Conservation (phyloP, 202 grass and related monocot genomes). For the Cymbopogon flexuosus region DNA sequence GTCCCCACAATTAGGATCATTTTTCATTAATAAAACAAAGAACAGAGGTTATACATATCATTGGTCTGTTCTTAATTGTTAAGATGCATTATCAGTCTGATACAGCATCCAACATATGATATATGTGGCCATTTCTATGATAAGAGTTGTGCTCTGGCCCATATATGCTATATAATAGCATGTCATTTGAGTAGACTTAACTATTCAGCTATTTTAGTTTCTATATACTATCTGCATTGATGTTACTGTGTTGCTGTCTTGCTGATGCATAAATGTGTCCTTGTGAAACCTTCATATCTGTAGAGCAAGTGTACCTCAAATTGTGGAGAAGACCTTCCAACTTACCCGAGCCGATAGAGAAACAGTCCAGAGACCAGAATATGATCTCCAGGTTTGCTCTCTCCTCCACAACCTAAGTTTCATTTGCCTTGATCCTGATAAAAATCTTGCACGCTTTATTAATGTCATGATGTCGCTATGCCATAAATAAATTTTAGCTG, state of each 20-base stretch:
- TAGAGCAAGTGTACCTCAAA: slow-evolving; percentile 64
- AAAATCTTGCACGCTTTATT: not conserved
- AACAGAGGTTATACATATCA: too few species aligned
- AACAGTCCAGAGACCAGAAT: slow-evolving; percentile 64
- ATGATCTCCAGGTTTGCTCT: slow-evolving; percentile 80
- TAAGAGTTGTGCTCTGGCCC: not conserved
- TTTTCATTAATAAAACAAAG: too few species aligned
- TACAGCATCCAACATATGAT: not conserved
- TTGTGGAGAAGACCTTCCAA: slow-evolving; percentile 73
- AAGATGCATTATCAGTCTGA: not conserved
- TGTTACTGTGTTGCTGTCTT: slow-evolving; percentile 7
- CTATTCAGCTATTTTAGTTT: not conserved
- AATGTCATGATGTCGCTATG: not conserved
- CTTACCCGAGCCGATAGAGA: slow-evolving; percentile 76
- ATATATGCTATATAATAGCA: not conserved
- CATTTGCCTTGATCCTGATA: not conserved
- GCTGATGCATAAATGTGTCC: slow-evolving; percentile 14
- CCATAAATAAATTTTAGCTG: not conserved
- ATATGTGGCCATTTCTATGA: not conserved
- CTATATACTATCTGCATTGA: slow-evolving; percentile 6
- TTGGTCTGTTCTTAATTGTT: not conserved
- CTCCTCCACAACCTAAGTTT: not conserved
- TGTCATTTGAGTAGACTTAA: slow-evolving; percentile 7
- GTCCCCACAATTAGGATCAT: too few species aligned
- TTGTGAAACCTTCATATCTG: slow-evolving; percentile 33